Base-by-base conservation (phyloP, 805 yeast genomes). In the Maudiozyma serrabonitensis region DNA sequence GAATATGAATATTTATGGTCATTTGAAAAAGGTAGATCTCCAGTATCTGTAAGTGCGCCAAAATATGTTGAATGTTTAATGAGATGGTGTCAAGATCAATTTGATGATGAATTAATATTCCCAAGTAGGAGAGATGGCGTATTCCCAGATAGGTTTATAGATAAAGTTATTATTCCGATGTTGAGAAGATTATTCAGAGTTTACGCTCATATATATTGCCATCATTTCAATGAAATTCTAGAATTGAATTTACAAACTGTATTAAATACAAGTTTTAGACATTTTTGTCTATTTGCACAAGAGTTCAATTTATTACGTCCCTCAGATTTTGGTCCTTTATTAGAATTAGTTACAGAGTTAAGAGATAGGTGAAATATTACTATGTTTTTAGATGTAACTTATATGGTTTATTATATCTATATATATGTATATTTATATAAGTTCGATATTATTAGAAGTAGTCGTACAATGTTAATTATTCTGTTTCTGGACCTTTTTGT, bases 1-100 rank as follows among this genome's bases (percentile, higher is more conserved):
- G 97, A 90, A 70, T 91, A 89, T 63, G 99, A 93, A 67, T 93
- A 93, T 62, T 74, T 93, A 52, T 93, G 99, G 99, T 96, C 91
- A 64, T 95, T 90, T 59, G 75, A 86, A 8, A 72, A 72, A 55
- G 71, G 79, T 41, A 68, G 71, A 50, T 80, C 83, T 52, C 98
- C 99, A 0, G 79, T 87, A 8, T 82, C 93, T 16, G 81, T 93
- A 57, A 81, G 90, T 40, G 99, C 99, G 0, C 96, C 99, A 41
- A 95, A 86, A 50, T 93, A 93, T 61, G 93, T 91, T 44, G 98
- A 93, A 66, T 80, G 84, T 50, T 76, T 93, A 55, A 88, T 93
- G 95, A 80, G 78, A 55, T 93, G 99, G 98, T 85, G 89, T 50
- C 98, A 93, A 69, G 79, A 80, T n/a, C 81, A 86, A 50, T 80